Base-by-base conservation (phyloP, 169 alveolate species). In the Plasmodium knowlesi region DNA sequence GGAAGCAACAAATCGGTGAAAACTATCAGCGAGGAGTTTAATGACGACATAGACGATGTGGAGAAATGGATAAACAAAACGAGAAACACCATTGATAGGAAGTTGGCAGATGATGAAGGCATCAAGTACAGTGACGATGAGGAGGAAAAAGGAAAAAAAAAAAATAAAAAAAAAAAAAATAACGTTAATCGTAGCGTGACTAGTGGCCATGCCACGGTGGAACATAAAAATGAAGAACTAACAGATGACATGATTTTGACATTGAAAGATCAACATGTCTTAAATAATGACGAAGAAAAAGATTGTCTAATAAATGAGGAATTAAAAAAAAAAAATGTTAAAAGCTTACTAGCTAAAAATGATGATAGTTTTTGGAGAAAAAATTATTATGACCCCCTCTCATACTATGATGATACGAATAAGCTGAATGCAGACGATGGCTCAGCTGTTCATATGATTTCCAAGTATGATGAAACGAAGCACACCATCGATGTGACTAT, bases 221-320 rank as follows among this genome's bases (percentile, higher is more conserved):
- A 86, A 86, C 93, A 86, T 43, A 86, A 86, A 76, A 86, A 74
- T 25, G 93, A 86, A 76, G 93, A 86, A 12, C 78, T 86, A 53
- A 53, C 84, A 14, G 85, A 76, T 74, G 81, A 76, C 39, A 86
- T 86, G 86, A 57, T 86, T 57, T 86, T 86, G 43, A 86, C 93
- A 16, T 70, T 86, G 25, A 86, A 86, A 53, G 93, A 86, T 76
- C 30, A 73, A 39, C 53, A 76, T 70, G 39, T 86, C 67, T 43
- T 86, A 78, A 54, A 57, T 12, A 81, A 34, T 37, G 82, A 86
- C 28, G 86, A 86, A 86, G 86, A 76, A 67, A 67, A 67, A 53
- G 93, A 86, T 28, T 86, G 78, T 41, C 67, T 86, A 86, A 73
- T 86, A 74, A 86, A 86, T 86, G 93, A 86, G 41, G 93, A 86